Evolutionary conservation across 2,329 filamentous ascomycete species (phyloP).

Genomic region (Emmonsia crescens): DNA sequence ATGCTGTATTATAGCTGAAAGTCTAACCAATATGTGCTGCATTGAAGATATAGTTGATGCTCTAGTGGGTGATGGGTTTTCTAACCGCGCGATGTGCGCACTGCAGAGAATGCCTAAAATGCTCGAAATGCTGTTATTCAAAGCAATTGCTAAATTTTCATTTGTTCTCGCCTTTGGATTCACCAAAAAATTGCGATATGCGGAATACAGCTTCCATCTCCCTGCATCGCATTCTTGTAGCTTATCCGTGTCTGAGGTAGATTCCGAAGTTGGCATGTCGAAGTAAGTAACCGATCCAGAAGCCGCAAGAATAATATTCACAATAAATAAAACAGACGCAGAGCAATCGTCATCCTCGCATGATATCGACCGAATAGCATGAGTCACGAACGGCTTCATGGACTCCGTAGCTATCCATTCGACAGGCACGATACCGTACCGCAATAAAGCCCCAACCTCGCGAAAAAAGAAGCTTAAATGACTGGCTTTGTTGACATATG

Average conservation of each 20-base stretch:
- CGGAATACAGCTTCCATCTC: background rate
- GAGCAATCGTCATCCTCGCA: slow-evolving; percentile 24
- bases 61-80: background rate
- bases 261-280: background rate
- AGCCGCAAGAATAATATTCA: slow-evolving; percentile 5
- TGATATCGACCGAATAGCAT: slow-evolving; percentile 28
- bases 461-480: slow-evolving; percentile 22
- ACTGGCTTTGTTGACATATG: slow-evolving; percentile 17
- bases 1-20: slow-evolving; percentile 8
- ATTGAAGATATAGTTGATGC: slow-evolving; percentile 4
- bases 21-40: slow-evolving; percentile 6
- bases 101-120: slow-evolving; percentile 11
- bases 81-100: slow-evolving; percentile 8
- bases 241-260: background rate
- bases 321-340: slow-evolving; percentile 14
- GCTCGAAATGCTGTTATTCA: slow-evolving; percentile 14
- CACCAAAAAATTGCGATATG: background rate
- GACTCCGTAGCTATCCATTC: slow-evolving; percentile 32
- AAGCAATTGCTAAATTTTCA: slow-evolving; percentile 6
- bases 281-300: background rate
- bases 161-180: background rate
- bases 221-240: background rate
- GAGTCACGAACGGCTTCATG: slow-evolving; percentile 28
- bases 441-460: slow-evolving; percentile 27
- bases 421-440: slow-evolving; percentile 22